Base-by-base conservation (phyloP, 2,329 filamentous ascomycete species). In the Talaromyces sp. region DNA sequence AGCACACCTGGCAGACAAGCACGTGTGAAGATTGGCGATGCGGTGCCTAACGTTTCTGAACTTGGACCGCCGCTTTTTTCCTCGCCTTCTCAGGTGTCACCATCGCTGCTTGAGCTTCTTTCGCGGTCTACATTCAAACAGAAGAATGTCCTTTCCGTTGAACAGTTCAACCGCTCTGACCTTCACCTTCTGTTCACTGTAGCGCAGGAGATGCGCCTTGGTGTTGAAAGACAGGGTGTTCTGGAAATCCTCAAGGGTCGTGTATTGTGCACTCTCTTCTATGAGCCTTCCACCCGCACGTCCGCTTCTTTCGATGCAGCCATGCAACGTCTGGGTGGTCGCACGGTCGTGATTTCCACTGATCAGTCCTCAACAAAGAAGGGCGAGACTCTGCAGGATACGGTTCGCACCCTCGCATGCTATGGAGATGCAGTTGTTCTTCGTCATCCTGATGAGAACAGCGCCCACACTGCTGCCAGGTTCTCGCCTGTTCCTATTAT, bases 371-470 rank as follows among this genome's bases (percentile, higher is more conserved):
- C 91, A 15, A 93, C 93, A 4, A 85, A 93, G 77, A 99, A 99
- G 84, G 95, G 95, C 49, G 95, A 99, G 81, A 88, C 89, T 4
- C 85, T 99, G 19, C 91, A 95, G 72, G 95, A 99, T 73, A 96
- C 92, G 15, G 86, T 99, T 69, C 89, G 95, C 65, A 99, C 95
- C 1, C 84, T 99, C 55, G 92, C 88, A 67, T 96, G 92, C 81
- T 99, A 99, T 75, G 89, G 89, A 64, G 95, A 99, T 73, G 95
- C 93, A 17, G 87, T 99, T 65, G 92, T 99, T n/a, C 86, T 99
- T 54, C 92, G 95, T 59, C 95, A 99, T 75, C 93, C 95, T 2
- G 85, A 91, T 55, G 90, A 93, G 73, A 84, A 82, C 66, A 92
- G 90, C 64, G 91, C 92, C 28, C 87, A 92, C 57, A 85, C 89